These are phyloP conservation scores for Leonotis leonurus DNA, from an alignment of 257 asterid genomes.

Conservation along the genomic window DNA sequence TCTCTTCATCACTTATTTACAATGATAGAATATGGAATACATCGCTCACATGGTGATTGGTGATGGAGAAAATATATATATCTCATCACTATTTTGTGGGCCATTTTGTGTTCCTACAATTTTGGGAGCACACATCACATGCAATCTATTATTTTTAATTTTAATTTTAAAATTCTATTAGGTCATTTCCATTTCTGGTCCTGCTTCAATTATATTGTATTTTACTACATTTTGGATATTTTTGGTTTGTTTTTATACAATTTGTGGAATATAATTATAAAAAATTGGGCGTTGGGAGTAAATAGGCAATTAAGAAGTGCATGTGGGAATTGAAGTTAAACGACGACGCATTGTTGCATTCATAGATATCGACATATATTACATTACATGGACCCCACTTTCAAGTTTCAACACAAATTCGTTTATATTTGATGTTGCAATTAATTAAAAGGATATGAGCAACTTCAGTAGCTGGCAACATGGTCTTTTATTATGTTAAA, in stretches of 20 bases:
- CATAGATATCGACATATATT: conserved; percentile 23
- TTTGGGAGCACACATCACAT: conserved; percentile 15
- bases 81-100: conserved; percentile 7
- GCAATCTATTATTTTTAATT: conserved; percentile 2
- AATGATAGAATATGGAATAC: conserved; percentile 1
- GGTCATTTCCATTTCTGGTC: conserved; percentile 31
- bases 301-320: conserved; percentile 11
- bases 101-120: conserved; percentile 11
- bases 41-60: conserved; percentile 11
- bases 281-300: conserved; percentile 9
- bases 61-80: too few species aligned
- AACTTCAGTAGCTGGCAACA: too few species aligned
- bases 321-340: conserved; percentile 23
- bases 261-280: not conserved
- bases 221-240: too few species aligned
- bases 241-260: not conserved
- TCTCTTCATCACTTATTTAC: not conserved
- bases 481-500: too few species aligned
- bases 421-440: conserved; percentile 7
- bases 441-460: too few species aligned
- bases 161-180: conserved; percentile 10
- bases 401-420: too few species aligned
- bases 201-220: not conserved
- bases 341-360: conserved; percentile 18
- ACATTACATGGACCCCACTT: too few species aligned